A percentile compares a stretch with the other conserved stretches of the same genome.
Conservation (phyloP, 148 eudicot genomes). For the Cornus suecica region DNA sequence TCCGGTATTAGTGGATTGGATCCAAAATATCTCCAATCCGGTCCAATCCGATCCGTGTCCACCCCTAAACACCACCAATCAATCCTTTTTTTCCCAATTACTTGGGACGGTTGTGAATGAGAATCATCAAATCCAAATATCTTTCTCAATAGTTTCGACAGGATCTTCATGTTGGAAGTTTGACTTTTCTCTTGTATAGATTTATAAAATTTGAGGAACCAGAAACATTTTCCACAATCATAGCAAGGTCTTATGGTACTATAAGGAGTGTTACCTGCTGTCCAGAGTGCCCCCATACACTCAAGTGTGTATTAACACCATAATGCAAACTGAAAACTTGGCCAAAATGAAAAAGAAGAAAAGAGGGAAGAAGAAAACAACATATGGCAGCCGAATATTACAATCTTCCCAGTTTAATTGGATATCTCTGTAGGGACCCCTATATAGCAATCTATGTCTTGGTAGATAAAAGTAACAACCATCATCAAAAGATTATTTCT, state of each 20-base stretch:
- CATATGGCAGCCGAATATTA: background rate
- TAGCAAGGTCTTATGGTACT: background rate
- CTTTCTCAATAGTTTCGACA: background rate
- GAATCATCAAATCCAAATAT: too few relatives aligned
- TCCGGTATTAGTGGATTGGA: too few relatives aligned
- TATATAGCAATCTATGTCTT: background rate
- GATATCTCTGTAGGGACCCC: too few relatives aligned
- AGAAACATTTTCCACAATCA: background rate
- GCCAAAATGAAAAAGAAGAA: background rate
- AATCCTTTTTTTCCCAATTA: too few relatives aligned
- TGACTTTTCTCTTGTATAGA: background rate
- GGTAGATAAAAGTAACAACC: background rate
- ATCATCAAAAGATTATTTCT: background rate
- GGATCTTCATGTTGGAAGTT: background rate
- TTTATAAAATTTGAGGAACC: background rate
- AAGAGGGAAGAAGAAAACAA: background rate
- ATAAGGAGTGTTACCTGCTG: background rate
- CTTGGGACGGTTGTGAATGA: too few relatives aligned
- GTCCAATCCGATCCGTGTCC: too few relatives aligned
- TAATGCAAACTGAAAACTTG: background rate
- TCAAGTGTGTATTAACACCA: background rate
- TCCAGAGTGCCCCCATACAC: background rate
- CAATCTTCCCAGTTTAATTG: too few relatives aligned
- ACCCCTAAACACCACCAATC: too few relatives aligned
- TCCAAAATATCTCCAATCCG: too few relatives aligned